These are phyloP conservation scores for Glycine latifolia DNA, from an alignment of 306 rosid genomes.

Conservation along the genomic window DNA sequence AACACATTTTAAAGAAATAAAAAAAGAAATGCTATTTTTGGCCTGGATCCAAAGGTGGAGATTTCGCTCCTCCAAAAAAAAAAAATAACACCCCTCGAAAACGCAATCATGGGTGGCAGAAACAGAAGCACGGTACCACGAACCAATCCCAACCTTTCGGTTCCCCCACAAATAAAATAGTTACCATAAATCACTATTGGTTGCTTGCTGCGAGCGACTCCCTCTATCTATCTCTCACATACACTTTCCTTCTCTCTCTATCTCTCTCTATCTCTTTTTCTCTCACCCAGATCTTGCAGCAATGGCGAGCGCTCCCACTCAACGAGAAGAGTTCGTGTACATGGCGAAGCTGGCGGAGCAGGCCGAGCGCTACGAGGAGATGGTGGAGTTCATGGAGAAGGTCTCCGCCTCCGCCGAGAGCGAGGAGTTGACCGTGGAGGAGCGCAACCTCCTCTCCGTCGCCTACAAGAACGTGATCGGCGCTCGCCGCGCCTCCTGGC, in stretches of 20 bases:
- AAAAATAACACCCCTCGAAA: constrained; percentile 21
- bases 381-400: constrained; percentile 99
- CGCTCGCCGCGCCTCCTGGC: constrained; percentile 94
- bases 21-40: constrained; percentile 3
- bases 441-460: constrained; percentile 92
- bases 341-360: constrained; percentile 99
- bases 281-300: constrained; percentile 30
- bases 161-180: constrained; percentile 45
- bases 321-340: constrained; percentile 94
- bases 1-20: too few species aligned
- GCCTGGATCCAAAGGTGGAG: constrained; percentile 29
- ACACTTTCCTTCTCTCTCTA: background rate
- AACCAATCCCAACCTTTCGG: constrained; percentile 42
- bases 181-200: constrained; percentile 4
- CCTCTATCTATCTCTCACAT: background rate
- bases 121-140: background rate
- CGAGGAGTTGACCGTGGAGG: constrained; percentile 93
- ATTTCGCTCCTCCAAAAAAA: background rate
- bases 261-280: constrained; percentile 12
- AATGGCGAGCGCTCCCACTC: constrained; percentile 77
- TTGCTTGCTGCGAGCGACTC: background rate
- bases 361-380: constrained; percentile 99
- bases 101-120: constrained; percentile 67
- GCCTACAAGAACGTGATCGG: constrained; percentile 99
- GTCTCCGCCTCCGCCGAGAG: constrained; percentile 76